phyloP scores from a whole-genome alignment of 2,329 filamentous ascomycete genomes.

The Colletotrichum phormii region DNA sequence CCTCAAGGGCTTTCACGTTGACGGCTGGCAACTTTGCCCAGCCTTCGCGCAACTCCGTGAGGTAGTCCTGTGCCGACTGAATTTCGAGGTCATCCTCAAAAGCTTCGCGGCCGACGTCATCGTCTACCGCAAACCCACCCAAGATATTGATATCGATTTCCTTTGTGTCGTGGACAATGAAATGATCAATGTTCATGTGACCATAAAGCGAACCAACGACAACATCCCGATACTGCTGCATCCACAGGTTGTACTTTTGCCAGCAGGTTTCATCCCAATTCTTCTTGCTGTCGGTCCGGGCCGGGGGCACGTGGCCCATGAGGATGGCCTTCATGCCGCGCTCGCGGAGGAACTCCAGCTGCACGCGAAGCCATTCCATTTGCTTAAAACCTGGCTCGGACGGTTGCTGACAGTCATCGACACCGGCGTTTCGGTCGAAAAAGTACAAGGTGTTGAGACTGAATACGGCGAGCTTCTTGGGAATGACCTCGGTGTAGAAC shows the following conservation, averaged over 20 bases:
- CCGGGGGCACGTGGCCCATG: slow-evolving; percentile 93
- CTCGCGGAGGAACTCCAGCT: slow-evolving; percentile 84
- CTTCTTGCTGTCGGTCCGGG: slow-evolving; percentile 84
- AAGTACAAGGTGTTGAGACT: slow-evolving; percentile 98
- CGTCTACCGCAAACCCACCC: slow-evolving; percentile 42
- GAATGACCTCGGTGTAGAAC: slow-evolving; percentile 94
- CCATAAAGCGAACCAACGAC: slow-evolving; percentile 84
- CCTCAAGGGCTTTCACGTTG: slow-evolving; percentile 37
- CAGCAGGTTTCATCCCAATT: slow-evolving; percentile 98
- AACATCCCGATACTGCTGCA: slow-evolving; percentile 91
- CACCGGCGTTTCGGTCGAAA: slow-evolving; percentile 91
- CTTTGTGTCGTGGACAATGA: slow-evolving; percentile 88
- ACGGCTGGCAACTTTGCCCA: slow-evolving; percentile 81
- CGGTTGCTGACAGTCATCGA: slow-evolving; percentile 85
- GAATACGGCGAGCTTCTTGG: slow-evolving; percentile 85
- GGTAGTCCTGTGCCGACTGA: slow-evolving; percentile 80
- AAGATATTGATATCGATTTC: slow-evolving; percentile 73
- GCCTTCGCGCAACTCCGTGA: slow-evolving; percentile 79
- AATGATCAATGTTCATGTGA: slow-evolving; percentile 99
- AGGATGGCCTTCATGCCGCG: slow-evolving; percentile 94
- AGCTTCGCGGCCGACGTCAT: slow-evolving; percentile 45
- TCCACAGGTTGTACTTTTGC: slow-evolving; percentile 96
- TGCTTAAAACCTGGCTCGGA: slow-evolving; percentile 92
- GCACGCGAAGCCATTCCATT: slow-evolving; percentile 94
- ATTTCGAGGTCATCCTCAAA: slow-evolving; percentile 69